Evolutionary conservation across 139 green algal genomes (phyloP).

Genomic region (Axilococcus clingmanii): DNA sequence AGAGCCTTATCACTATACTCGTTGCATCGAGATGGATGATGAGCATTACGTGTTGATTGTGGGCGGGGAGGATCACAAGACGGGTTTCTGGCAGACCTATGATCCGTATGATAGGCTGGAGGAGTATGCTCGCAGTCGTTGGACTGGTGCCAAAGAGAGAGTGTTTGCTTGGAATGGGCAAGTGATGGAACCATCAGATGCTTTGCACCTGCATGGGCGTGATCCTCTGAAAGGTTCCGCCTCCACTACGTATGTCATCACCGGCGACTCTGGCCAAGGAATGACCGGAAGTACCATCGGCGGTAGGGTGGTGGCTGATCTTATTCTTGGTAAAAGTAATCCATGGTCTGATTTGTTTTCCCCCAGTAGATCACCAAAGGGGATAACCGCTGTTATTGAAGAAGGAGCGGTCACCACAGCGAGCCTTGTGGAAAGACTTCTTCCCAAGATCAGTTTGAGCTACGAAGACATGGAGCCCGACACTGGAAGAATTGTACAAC

Average conservation of each 20-base stretch:
- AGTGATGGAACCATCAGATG: slow-evolving; percentile 37
- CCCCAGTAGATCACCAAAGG: slow-evolving; percentile 13
- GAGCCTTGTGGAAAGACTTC: slow-evolving; percentile 12
- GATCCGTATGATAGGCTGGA: slow-evolving; percentile 35
- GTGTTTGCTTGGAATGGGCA: slow-evolving; percentile 46
- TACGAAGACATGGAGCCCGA: slow-evolving; percentile 20
- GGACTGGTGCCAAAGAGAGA: slow-evolving; percentile 11
- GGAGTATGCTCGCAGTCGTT: slow-evolving; percentile 19
- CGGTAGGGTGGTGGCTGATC: slow-evolving; percentile 33
- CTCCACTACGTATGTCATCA: slow-evolving; percentile 49
- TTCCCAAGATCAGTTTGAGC: slow-evolving; percentile 11
- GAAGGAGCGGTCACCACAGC: slow-evolving; percentile 16
- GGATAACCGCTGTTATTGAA: slow-evolving; percentile 4
- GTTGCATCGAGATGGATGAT: slow-evolving; percentile 31
- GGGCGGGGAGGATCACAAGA: slow-evolving; percentile 45
- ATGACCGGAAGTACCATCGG: slow-evolving; percentile 56
- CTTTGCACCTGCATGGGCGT: slow-evolving; percentile 45
- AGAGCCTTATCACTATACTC: slow-evolving; percentile 54
- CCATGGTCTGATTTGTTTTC: slow-evolving; percentile 21
- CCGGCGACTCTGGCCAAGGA: slow-evolving; percentile 47
- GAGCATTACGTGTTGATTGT: slow-evolving; percentile 48
- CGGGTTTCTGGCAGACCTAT: slow-evolving; percentile 13
- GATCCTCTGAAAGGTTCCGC: slow-evolving; percentile 37
- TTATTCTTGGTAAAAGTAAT: slow-evolving; percentile 36
- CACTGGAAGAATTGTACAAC: slow-evolving; percentile 26